Evolutionary conservation across 257 asterid genomes (phyloP).

Genomic region (Ilex asprella): DNA sequence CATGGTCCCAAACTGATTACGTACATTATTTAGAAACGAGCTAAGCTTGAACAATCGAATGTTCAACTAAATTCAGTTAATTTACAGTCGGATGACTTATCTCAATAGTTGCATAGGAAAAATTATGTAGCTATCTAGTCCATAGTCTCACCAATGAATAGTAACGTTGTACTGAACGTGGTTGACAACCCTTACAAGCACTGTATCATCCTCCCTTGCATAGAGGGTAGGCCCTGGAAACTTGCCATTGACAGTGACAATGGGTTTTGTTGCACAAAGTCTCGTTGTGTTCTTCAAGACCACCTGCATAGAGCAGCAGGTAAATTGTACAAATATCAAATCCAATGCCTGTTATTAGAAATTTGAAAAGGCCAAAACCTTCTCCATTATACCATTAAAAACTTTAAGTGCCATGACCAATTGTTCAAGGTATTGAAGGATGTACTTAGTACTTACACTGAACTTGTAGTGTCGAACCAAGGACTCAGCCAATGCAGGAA

Average conservation of each 20-base stretch:
- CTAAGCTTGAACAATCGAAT: too few species aligned
- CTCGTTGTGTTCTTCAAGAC: slow-evolving; percentile 38
- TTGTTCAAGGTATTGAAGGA: neutral
- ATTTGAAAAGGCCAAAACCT: too few species aligned
- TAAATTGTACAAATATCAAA: too few species aligned
- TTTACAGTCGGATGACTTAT: too few species aligned
- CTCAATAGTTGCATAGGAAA: neutral
- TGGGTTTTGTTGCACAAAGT: slow-evolving; percentile 54
- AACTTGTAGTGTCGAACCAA: slow-evolving; percentile 53
- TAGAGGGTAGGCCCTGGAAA: slow-evolving; percentile 74
- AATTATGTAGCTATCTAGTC: neutral
- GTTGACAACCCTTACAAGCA: slow-evolving; percentile 50
- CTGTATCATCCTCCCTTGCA: slow-evolving; percentile 66
- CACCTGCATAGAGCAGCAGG: slow-evolving; percentile 30
- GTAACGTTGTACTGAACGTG: slow-evolving; percentile 61
- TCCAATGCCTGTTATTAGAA: too few species aligned
- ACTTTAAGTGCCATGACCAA: neutral
- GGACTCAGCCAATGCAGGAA: slow-evolving; percentile 26
- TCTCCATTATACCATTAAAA: too few species aligned
- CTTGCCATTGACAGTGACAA: slow-evolving; percentile 52
- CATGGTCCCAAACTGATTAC: too few species aligned
- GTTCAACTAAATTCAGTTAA: too few species aligned
- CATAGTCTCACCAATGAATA: slow-evolving; percentile 46
- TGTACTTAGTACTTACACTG: slow-evolving; percentile 43
- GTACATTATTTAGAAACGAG: too few species aligned